phyloP scores from a whole-genome alignment of 352 stramenopile species.

The Pythium utonaiense region DNA sequence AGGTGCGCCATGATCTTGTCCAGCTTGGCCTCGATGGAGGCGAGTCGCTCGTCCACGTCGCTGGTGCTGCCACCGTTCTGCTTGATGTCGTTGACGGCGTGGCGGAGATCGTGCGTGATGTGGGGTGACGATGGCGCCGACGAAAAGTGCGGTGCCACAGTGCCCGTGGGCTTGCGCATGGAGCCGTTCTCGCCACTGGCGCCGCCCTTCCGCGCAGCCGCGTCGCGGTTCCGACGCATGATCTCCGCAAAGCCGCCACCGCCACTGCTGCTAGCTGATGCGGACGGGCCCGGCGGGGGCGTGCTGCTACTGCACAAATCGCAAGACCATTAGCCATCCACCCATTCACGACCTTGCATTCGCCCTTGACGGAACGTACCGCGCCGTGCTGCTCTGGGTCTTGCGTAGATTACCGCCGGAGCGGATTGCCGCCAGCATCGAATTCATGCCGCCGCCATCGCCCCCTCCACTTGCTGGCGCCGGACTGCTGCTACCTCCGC shows the following conservation, averaged over 20 bases:
- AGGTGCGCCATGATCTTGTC: constrained; percentile 89
- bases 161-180: background rate
- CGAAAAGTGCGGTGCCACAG: constrained; percentile 19
- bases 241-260: constrained; percentile 81
- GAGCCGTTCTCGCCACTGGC: constrained; percentile 4
- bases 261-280: constrained; percentile 15
- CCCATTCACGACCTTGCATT: no score
- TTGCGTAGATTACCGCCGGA: constrained; percentile 56
- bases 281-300: constrained; percentile 21
- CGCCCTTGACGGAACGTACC: no score
- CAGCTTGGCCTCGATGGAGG: constrained; percentile 80
- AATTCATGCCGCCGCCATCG: constrained; percentile 45
- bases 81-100: constrained; percentile 1
- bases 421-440: constrained; percentile 76
- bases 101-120: constrained; percentile 11
- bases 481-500: background rate
- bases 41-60: constrained; percentile 57
- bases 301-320: constrained; percentile 16
- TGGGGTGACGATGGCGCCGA: constrained; percentile 61
- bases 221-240: constrained; percentile 88
- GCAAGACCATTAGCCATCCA: background rate
- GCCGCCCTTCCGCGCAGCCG: constrained; percentile 53
- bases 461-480: constrained; percentile 9
- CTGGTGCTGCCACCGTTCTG: constrained; percentile 5
- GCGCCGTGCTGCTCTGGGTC: constrained; percentile 34